A percentile compares a stretch with the other conserved stretches of the same genome.
These are phyloP conservation scores for Candida koratica DNA, from an alignment of 805 yeast species.

Conservation along the genomic window DNA sequence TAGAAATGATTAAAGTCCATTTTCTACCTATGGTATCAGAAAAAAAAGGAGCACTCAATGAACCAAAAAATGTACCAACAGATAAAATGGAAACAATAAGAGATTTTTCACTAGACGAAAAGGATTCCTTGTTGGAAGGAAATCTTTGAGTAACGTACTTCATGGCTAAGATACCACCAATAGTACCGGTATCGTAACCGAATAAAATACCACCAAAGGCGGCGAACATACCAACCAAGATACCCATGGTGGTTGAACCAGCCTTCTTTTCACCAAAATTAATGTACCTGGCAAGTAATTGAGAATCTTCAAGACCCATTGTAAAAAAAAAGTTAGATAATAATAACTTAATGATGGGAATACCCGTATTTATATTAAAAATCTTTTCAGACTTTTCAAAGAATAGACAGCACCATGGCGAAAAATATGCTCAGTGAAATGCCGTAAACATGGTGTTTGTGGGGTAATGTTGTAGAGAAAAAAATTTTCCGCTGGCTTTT, in stretches of 20 bases:
- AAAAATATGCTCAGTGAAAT: neutral
- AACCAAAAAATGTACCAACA: conserved; percentile 42
- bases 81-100: conserved; percentile 30
- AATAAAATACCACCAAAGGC: conserved; percentile 41
- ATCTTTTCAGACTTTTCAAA: too few relatives aligned
- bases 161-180: conserved; percentile 42
- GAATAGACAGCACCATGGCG: neutral
- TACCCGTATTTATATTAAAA: too few relatives aligned
- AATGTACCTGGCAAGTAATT: conserved; percentile 26
- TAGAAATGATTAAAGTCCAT: conserved; percentile 32
- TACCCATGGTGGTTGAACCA: conserved; percentile 41
- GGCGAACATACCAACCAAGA: conserved; percentile 38
- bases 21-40: conserved; percentile 39
- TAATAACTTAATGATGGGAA: too few relatives aligned
- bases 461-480: too few relatives aligned
- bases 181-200: conserved; percentile 44
- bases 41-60: conserved; percentile 33
- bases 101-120: conserved; percentile 22
- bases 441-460: neutral
- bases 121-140: conserved; percentile 15
- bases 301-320: conserved; percentile 40
- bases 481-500: too few relatives aligned
- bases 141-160: conserved; percentile 29
- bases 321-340: too few relatives aligned
- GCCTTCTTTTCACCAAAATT: conserved; percentile 46